phyloP scores from a whole-genome alignment of 192 early-diverging fungal species.

The Umbelopsis vinacea region DNA sequence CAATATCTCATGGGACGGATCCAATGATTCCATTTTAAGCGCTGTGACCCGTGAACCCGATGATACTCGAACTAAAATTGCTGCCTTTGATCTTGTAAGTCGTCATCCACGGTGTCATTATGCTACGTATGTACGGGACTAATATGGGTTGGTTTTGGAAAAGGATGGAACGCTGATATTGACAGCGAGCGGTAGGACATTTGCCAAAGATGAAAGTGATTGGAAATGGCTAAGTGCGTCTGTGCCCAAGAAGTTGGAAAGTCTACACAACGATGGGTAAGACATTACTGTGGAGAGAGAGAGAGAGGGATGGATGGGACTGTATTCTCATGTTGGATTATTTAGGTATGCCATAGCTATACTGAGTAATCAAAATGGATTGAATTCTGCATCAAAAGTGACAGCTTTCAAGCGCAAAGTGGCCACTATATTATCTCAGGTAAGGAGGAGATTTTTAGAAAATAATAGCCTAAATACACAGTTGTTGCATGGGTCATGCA shows the following conservation, averaged over 20 bases:
- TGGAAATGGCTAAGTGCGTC: slow-evolving; percentile 73
- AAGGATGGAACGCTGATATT: slow-evolving; percentile 79
- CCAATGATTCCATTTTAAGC: not conserved
- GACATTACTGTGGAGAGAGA: slow-evolving; percentile 14
- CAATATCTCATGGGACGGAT: slow-evolving; percentile 4
- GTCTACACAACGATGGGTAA: slow-evolving; percentile 69
- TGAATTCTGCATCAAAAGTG: slow-evolving; percentile 47
- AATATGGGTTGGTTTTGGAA: not conserved
- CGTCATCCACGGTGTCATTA: not conserved
- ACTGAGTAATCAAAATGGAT: slow-evolving; percentile 75
- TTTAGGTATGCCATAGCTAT: slow-evolving; percentile 69
- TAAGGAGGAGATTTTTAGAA: not conserved
- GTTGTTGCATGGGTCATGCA: too few relatives aligned
- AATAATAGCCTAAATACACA: too few relatives aligned
- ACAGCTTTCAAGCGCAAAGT: slow-evolving; percentile 57
- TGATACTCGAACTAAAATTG: slow-evolving; percentile 46
- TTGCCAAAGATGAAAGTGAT: slow-evolving; percentile 74
- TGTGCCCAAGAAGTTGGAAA: slow-evolving; percentile 61
- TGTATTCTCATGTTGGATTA: slow-evolving; percentile 23
- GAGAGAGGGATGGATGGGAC: not conserved
- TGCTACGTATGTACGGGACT: not conserved
- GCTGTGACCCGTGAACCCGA: not conserved
- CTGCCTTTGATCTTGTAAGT: slow-evolving; percentile 71
- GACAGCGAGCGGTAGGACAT: slow-evolving; percentile 62
- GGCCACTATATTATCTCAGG: slow-evolving; percentile 36